Evolutionary conservation across 2,329 filamentous ascomycete species (phyloP).

Genomic region (Zarea fungicola): DNA sequence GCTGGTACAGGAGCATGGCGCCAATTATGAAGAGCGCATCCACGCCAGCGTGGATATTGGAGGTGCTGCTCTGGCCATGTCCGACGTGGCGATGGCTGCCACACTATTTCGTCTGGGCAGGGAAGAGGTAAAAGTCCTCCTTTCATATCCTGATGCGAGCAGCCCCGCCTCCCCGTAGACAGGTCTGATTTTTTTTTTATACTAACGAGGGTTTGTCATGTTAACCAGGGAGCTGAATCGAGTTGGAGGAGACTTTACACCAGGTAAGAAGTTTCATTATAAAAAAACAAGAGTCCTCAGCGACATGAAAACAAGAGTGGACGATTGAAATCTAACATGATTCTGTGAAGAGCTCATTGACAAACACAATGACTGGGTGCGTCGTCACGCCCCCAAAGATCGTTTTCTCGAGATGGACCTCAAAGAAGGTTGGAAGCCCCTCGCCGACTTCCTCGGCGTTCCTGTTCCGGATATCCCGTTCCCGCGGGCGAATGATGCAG

Average conservation of each 20-base stretch:
- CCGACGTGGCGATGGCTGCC: conserved; percentile 16
- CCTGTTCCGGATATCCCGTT: conserved; percentile 23
- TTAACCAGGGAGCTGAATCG: neutral
- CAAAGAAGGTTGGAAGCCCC: conserved; percentile 23
- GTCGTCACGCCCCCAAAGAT: conserved; percentile 14
- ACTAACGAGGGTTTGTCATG: too few species aligned
- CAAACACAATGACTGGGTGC: conserved; percentile 16
- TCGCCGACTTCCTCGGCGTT: conserved; percentile 23
- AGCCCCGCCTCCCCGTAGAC: too few species aligned
- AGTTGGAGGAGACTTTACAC: neutral
- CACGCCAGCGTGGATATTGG: conserved; percentile 8
- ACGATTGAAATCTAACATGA: neutral
- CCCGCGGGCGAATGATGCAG: conserved; percentile 22
- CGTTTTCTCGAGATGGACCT: conserved; percentile 19
- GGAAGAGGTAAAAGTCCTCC: neutral
- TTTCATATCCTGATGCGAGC: too few species aligned
- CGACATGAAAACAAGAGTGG: too few species aligned
- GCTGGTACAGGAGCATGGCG: conserved; percentile 30
- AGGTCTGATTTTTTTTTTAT: too few species aligned
- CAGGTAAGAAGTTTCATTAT: neutral
- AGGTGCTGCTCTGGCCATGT: conserved; percentile 12
- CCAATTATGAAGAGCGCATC: conserved; percentile 15
- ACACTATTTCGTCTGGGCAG: conserved; percentile 1
- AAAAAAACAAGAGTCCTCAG: too few species aligned
- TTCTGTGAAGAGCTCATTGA: conserved; percentile 14